Percentiles rank a stretch among this genome's conserved stretches.
phyloP scores from a whole-genome alignment of 108 stramenopile genomes.

The Nitzschia sp. region DNA sequence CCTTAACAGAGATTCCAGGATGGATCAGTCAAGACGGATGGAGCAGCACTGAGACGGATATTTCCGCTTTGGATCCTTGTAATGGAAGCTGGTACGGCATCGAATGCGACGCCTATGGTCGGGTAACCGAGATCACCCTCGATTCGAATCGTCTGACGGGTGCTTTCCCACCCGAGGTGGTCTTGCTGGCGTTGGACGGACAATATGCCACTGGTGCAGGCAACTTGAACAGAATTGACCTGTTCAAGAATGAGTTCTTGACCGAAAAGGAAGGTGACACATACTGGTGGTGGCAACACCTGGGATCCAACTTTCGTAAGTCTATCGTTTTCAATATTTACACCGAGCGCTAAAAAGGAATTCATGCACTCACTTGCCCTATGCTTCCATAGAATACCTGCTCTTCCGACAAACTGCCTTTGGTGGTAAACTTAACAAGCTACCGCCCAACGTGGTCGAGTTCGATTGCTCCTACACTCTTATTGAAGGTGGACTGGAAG shows the following conservation, averaged over 20 bases:
- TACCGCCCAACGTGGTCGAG: constrained; percentile 26
- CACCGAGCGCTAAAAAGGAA: background rate
- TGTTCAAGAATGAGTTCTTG: constrained; percentile 31
- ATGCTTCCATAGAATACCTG: background rate
- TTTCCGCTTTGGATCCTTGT: constrained; percentile 22
- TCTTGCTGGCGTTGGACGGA: constrained; percentile 25
- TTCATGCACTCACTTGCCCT: background rate
- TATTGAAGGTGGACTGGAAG: constrained; percentile 23
- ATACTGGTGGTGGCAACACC: constrained; percentile 23
- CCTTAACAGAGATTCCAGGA: constrained; percentile 1
- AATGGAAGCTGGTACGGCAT: constrained; percentile 36
- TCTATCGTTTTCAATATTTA: no score
- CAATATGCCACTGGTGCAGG: constrained; percentile 33
- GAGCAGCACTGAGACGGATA: background rate
- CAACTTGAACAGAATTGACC: constrained; percentile 26
- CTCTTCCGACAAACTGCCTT: constrained; percentile 25
- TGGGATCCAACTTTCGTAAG: constrained; percentile 37
- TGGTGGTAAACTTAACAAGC: constrained; percentile 9
- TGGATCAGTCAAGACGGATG: constrained; percentile 15
- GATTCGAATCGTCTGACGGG: constrained; percentile 30
- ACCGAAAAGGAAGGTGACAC: constrained; percentile 19
- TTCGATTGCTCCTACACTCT: constrained; percentile 35
- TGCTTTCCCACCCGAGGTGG: constrained; percentile 31
- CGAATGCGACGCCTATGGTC: constrained; percentile 5
- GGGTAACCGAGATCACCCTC: constrained; percentile 25